Conservation (phyloP, 1,284 basidiomycete genomes). For the Cutaneotrichosporon mucoides region DNA sequence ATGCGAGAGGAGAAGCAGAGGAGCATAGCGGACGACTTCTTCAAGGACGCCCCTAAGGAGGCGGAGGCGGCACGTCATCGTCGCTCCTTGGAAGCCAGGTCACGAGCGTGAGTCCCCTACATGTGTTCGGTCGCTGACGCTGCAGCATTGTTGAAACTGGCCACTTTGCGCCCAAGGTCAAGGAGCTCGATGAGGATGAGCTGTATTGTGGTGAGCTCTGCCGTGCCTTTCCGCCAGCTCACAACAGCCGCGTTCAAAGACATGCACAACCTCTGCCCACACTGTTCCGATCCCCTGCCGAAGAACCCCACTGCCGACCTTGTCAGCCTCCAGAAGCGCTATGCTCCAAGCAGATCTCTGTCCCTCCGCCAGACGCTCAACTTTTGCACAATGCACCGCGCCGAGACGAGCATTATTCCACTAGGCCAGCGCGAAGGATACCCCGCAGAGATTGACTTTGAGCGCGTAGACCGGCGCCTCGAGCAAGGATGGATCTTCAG, state of each 20-base stretch:
- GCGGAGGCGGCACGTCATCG: neutral
- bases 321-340: neutral
- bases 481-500: conserved; percentile 26
- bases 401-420: conserved; percentile 36
- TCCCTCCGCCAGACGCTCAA: conserved; percentile 10
- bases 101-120: neutral
- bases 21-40: conserved; percentile 1
- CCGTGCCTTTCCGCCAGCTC: too few species aligned
- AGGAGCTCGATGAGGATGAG: neutral
- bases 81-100: conserved; percentile 1
- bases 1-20: neutral
- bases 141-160: neutral
- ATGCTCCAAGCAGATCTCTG: neutral
- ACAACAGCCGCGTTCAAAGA: conserved; percentile 7
- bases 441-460: conserved; percentile 34
- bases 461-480: conserved; percentile 23
- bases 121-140: neutral
- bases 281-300: conserved; percentile 28
- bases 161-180: neutral
- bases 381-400: conserved; percentile 37
- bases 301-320: conserved; percentile 18
- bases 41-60: neutral
- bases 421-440: conserved; percentile 38
- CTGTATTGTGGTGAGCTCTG: conserved; percentile 6
- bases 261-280: conserved; percentile 12